These are phyloP conservation scores for Rhinocladiella similis DNA, from an alignment of 2,329 filamentous ascomycete species.

Conservation along the genomic window DNA sequence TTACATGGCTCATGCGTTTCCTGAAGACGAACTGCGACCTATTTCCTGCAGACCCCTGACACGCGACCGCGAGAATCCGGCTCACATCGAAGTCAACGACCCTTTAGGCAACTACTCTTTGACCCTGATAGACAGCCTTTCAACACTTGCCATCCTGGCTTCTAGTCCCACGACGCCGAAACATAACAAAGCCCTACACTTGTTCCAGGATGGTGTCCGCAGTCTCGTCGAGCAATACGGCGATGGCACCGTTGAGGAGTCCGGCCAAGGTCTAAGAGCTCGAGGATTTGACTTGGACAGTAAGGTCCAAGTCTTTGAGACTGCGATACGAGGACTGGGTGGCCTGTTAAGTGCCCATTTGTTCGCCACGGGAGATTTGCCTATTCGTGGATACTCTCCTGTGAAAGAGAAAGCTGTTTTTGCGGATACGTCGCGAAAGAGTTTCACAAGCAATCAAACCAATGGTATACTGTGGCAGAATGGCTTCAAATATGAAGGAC, in stretches of 20 bases:
- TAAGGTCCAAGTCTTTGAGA: slow-evolving; percentile 98
- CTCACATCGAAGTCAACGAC: slow-evolving; percentile 86
- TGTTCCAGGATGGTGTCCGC: slow-evolving; percentile 79
- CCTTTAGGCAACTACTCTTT: slow-evolving; percentile 96
- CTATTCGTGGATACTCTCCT: slow-evolving; percentile 76
- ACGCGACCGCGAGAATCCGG: slow-evolving; percentile 76
- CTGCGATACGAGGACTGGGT: slow-evolving; percentile 88
- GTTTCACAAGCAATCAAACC: slow-evolving; percentile 20
- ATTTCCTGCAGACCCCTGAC: slow-evolving; percentile 81
- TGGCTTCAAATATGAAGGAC: slow-evolving; percentile 81
- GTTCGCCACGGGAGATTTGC: slow-evolving; percentile 87
- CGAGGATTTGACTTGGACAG: slow-evolving; percentile 92
- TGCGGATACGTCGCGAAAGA: slow-evolving; percentile 45
- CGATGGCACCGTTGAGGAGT: slow-evolving; percentile 70
- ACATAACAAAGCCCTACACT: slow-evolving; percentile 62
- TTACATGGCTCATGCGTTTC: slow-evolving; percentile 92
- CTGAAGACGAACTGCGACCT: slow-evolving; percentile 91
- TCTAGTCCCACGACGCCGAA: slow-evolving; percentile 61
- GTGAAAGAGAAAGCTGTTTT: slow-evolving; percentile 37
- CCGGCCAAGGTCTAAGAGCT: slow-evolving; percentile 69
- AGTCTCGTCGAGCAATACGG: slow-evolving; percentile 81
- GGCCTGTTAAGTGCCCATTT: slow-evolving; percentile 89
- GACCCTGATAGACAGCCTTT: slow-evolving; percentile 91
- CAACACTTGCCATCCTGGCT: slow-evolving; percentile 87
- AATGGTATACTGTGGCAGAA: slow-evolving; percentile 68